Percentiles rank a stretch among this genome's conserved stretches.
These are phyloP conservation scores for Cladosporium oxysporum DNA, from an alignment of 2,329 filamentous ascomycete species.

Conservation along the genomic window DNA sequence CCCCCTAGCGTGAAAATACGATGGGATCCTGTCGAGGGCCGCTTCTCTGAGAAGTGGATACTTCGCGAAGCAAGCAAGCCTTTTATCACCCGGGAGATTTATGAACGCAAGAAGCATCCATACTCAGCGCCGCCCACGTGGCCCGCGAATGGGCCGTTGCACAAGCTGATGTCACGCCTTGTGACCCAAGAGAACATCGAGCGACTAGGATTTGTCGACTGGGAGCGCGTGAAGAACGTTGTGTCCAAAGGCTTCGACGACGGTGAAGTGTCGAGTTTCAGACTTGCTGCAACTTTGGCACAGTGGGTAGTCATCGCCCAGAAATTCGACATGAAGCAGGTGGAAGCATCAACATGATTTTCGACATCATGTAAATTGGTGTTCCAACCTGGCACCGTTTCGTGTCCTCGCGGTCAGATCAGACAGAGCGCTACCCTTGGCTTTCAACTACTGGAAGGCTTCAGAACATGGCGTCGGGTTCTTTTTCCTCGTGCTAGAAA, in stretches of 20 bases:
- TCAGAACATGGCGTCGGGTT: not conserved
- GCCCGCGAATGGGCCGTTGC: constrained; percentile 26
- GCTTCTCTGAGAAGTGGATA: constrained; percentile 29
- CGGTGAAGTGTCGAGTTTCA: not conserved
- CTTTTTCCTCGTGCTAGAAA: not conserved
- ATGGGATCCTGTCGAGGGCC: constrained; percentile 5
- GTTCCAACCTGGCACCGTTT: not conserved
- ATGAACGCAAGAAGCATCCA: constrained; percentile 29
- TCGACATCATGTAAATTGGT: not conserved
- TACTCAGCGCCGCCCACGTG: constrained; percentile 30
- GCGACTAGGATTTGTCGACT: constrained; percentile 34
- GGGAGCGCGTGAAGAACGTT: constrained; percentile 19
- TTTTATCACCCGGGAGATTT: constrained; percentile 32
- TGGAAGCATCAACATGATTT: not conserved
- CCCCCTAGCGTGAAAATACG: constrained; percentile 36
- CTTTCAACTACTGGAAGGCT: not conserved
- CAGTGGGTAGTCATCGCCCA: constrained; percentile 4
- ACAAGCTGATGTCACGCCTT: constrained; percentile 24
- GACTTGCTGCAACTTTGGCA: not conserved
- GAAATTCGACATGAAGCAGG: constrained; percentile 2
- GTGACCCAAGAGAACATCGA: constrained; percentile 31
- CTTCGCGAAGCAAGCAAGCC: constrained; percentile 31
- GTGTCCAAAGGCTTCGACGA: constrained; percentile 8
- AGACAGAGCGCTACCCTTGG: not conserved
- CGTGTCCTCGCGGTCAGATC: not conserved